phyloP scores from a whole-genome alignment of 305 asterid genomes.

The Striga hermonthica region DNA sequence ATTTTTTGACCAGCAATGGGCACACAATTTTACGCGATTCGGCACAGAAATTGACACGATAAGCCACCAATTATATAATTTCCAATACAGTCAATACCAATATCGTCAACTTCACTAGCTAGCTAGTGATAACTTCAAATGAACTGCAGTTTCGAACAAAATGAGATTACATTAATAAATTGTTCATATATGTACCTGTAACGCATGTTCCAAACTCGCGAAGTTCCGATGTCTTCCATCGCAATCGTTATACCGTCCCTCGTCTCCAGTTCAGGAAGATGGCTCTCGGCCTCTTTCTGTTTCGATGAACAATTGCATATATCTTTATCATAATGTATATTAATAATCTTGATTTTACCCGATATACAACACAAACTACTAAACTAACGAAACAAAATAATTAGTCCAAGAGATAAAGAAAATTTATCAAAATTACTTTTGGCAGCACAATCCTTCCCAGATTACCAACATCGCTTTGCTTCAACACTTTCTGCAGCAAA shows the following conservation, averaged over 20 bases:
- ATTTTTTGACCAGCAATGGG: too few species aligned
- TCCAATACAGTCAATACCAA: too few species aligned
- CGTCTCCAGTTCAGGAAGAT: slow-evolving; percentile 83
- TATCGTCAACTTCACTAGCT: too few species aligned
- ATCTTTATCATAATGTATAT: background rate
- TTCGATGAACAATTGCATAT: background rate
- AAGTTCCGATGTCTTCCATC: slow-evolving; percentile 92
- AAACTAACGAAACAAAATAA: background rate
- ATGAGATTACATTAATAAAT: background rate
- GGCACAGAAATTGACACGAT: background rate
- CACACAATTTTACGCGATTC: background rate
- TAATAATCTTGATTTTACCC: slow-evolving; percentile 5
- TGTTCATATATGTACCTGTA: slow-evolving; percentile 52
- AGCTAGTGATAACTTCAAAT: too few species aligned
- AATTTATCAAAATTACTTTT: slow-evolving; percentile 43
- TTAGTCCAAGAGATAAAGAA: background rate
- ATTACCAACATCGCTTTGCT: slow-evolving; percentile 95
- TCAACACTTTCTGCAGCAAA: slow-evolving; percentile 92
- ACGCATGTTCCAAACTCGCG: slow-evolving; percentile 88
- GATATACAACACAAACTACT: too few species aligned
- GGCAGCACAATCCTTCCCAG: slow-evolving; percentile 95
- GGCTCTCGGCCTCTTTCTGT: slow-evolving; percentile 95
- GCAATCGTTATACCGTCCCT: slow-evolving; percentile 90
- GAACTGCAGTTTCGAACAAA: too few species aligned
- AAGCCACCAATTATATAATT: background rate